Conservation (phyloP, 257 asterid species). For the Jacaranda copaia region DNA sequence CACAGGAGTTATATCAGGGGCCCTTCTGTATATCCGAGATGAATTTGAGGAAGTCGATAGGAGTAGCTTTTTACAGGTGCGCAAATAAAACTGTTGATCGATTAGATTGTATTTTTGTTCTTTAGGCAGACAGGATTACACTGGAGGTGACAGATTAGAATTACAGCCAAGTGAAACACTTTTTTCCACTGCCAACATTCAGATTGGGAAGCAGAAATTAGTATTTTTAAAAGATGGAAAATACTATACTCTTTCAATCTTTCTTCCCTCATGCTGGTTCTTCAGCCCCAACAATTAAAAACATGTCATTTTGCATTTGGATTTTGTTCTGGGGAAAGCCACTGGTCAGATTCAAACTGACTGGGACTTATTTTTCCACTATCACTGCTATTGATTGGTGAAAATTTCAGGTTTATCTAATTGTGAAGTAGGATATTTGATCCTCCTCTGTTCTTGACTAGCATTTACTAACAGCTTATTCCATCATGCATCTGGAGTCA, state of each 20-base stretch:
- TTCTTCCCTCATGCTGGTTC: neutral
- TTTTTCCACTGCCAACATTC: neutral
- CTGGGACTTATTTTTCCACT: slow-evolving; percentile 7
- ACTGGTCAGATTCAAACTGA: slow-evolving; percentile 1
- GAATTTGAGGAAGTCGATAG: slow-evolving; percentile 80
- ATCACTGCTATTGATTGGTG: neutral
- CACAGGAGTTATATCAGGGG: slow-evolving; percentile 97
- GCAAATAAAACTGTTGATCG: neutral
- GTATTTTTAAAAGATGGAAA: neutral
- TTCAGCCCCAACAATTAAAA: neutral
- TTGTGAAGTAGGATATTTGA: neutral
- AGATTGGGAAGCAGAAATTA: slow-evolving; percentile 2
- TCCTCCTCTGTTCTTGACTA: slow-evolving; percentile 8
- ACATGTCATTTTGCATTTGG: neutral
- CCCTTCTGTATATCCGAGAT: slow-evolving; percentile 85
- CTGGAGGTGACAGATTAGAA: slow-evolving; percentile 15
- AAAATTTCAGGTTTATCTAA: neutral
- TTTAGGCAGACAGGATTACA: neutral
- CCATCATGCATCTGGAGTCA: slow-evolving; percentile 3
- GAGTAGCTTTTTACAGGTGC: slow-evolving; percentile 93
- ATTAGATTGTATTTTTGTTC: slow-evolving; percentile 8
- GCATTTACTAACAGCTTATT: slow-evolving; percentile 2
- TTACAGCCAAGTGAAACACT: neutral
- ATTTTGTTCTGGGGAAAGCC: slow-evolving; percentile 4
- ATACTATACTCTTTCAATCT: neutral